These are phyloP conservation scores for Pyricularia grisea DNA, from an alignment of 2,329 filamentous ascomycete species.

Conservation along the genomic window DNA sequence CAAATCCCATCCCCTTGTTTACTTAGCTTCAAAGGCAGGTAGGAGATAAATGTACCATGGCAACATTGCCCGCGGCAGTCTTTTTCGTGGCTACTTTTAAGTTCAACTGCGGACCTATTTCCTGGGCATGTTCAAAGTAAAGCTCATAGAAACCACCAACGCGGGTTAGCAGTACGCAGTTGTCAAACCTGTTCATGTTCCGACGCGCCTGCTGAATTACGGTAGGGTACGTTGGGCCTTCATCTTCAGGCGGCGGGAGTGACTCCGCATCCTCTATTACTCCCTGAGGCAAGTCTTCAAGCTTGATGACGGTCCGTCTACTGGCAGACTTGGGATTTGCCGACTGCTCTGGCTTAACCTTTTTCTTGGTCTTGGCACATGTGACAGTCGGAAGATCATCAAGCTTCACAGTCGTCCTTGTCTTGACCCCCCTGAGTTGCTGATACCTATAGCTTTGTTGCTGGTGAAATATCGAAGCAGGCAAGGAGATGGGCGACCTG, in stretches of 20 bases:
- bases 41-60: slow-evolving; percentile 57
- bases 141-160: slow-evolving; percentile 97
- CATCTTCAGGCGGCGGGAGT: slow-evolving; percentile 28
- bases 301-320: slow-evolving; percentile 27
- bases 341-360: not conserved
- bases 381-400: not conserved
- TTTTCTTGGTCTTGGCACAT: slow-evolving; percentile 19
- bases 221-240: slow-evolving; percentile 61
- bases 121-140: slow-evolving; percentile 91
- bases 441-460: not conserved
- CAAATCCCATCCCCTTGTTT: not conserved
- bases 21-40: not conserved
- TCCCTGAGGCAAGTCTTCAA: slow-evolving; percentile 51
- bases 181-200: slow-evolving; percentile 84
- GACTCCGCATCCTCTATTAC: slow-evolving; percentile 28
- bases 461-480: not conserved
- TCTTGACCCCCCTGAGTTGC: slow-evolving; percentile 1
- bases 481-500: not conserved
- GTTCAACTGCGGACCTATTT: slow-evolving; percentile 76
- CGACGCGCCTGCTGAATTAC: slow-evolving; percentile 78
- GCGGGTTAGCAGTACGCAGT: slow-evolving; percentile 83
- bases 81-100: slow-evolving; percentile 78
- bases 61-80: slow-evolving; percentile 66
- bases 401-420: not conserved
- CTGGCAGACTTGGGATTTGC: not conserved